Evolutionary conservation across 139 green algal genomes (phyloP), one percentile per base, ranked within the genome.

Genomic region (Chlamydomonas sp.): DNA sequence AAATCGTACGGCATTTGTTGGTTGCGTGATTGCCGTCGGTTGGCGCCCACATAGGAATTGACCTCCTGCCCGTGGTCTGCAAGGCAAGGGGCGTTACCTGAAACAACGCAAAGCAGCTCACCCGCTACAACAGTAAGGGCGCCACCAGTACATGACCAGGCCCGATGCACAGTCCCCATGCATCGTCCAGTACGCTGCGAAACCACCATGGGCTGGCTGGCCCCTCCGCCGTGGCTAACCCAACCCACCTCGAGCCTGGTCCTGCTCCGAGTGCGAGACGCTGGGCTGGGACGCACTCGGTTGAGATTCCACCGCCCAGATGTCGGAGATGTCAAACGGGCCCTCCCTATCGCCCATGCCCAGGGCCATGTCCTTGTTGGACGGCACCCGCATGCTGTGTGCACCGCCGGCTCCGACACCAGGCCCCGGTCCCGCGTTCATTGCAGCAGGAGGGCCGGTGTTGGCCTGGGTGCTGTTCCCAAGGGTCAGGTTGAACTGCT

Each of bases 281-380:
- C 18, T 61, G 18, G 15, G 64, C 62, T 90, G 86, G 8, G 87
- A 87, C 16, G 63, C 63, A 57, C 79, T 87, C 4, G 73, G 80
- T 71, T 87, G 79, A 0, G 87, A 87, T 3, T 85, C 80, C 73
- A 77, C 59, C 0, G 85, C 89, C 85, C 89, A 92, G 15, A 92
- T 78, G 63, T 92, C 89, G 18, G 84, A 90, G 80, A 92, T 92
- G 84, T 92, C 89, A 82, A 92, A 90, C 3, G 89, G 89, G 15
- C 89, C 89, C 1, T 87, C 88, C 14, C 12, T n/a, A 18, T 77
- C 66, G 20, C 49, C 18, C 67, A 86, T 61, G 61, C 82, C 82
- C 15, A 64, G 73, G 4, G 71, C 71, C 82, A 86, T 73, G 82
- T 86, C 82, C 71, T 86, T 86, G 17, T 18, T 69, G 9, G 82